These are phyloP conservation scores for Fusarium miscanthi DNA, from an alignment of 2,329 filamentous ascomycete species.

Conservation along the genomic window DNA sequence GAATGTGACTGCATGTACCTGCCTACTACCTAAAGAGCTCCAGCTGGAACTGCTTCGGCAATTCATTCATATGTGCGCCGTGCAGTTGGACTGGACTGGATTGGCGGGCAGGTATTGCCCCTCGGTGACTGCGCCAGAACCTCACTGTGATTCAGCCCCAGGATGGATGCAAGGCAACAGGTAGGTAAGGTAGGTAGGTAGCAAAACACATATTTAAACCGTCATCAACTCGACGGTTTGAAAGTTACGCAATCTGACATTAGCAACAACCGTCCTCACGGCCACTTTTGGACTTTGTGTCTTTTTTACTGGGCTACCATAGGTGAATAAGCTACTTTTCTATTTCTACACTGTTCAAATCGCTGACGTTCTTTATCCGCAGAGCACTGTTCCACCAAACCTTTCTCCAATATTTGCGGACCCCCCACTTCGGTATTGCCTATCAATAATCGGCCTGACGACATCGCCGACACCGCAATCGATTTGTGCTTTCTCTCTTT, in stretches of 20 bases:
- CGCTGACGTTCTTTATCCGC: conserved; percentile 34
- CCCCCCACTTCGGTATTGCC: conserved; percentile 25
- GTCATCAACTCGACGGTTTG: conserved; percentile 9
- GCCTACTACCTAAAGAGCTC: not conserved
- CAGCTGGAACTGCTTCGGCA: not conserved
- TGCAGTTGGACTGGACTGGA: not conserved
- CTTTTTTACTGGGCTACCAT: not conserved
- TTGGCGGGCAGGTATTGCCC: not conserved
- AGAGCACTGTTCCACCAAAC: conserved; percentile 36
- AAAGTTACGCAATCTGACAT: conserved; percentile 1
- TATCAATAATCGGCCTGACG: conserved; percentile 35
- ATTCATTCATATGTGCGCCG: conserved; percentile 5
- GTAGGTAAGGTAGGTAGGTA: not conserved
- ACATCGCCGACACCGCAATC: conserved; percentile 41
- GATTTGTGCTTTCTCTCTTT: conserved; percentile 11
- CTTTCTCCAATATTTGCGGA: conserved; percentile 39
- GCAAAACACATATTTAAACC: conserved; percentile 1
- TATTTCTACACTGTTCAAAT: conserved; percentile 2
- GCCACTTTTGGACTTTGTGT: not conserved
- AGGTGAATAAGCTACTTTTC: conserved; percentile 2
- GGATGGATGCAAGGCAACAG: conserved; percentile 40
- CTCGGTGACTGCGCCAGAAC: not conserved
- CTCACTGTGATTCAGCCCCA: conserved; percentile 33
- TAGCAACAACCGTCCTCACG: not conserved
- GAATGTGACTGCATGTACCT: not conserved